These are phyloP conservation scores for Paecilomyces sp. DNA, from an alignment of 2,329 filamentous ascomycete genomes.

Conservation along the genomic window DNA sequence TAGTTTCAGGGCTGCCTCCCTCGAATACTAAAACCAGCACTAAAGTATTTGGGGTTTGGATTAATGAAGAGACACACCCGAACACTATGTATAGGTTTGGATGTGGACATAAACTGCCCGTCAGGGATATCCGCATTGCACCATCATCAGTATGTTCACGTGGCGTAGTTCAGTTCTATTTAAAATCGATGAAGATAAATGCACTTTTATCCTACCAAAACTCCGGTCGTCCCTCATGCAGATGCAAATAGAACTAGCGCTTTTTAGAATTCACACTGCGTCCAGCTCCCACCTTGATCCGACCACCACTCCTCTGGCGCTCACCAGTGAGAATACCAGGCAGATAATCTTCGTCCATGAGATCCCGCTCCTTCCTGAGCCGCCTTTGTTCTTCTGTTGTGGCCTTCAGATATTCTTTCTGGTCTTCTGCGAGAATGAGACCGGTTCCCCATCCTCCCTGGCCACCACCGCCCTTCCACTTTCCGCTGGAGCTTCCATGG, in stretches of 20 bases:
- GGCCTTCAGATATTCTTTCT: slow-evolving; percentile 78
- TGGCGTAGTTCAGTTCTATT: not conserved
- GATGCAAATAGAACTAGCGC: slow-evolving; percentile 20
- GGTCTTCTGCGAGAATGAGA: slow-evolving; percentile 84
- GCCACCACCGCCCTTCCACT: slow-evolving; percentile 61
- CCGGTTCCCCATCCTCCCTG: slow-evolving; percentile 80
- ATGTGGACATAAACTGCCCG: not conserved
- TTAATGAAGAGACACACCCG: not conserved
- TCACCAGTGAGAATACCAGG: slow-evolving; percentile 79
- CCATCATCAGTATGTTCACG: not conserved
- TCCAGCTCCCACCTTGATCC: slow-evolving; percentile 75
- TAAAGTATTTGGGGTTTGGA: not conserved
- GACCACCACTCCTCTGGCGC: slow-evolving; percentile 57
- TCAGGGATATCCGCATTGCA: not conserved
- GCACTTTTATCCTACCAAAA: not conserved
- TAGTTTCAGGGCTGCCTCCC: not conserved
- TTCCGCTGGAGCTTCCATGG: slow-evolving; percentile 72
- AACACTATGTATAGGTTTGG: not conserved
- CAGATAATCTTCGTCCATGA: slow-evolving; percentile 94
- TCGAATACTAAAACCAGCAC: not conserved
- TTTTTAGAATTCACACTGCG: slow-evolving; percentile 76
- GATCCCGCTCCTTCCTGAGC: slow-evolving; percentile 60
- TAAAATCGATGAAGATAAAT: not conserved
- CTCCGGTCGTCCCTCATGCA: not conserved
- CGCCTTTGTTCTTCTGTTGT: slow-evolving; percentile 55